Base-by-base conservation (phyloP, 225 moss, liverwort and hornwort species). In the Lunularia cruciata region DNA sequence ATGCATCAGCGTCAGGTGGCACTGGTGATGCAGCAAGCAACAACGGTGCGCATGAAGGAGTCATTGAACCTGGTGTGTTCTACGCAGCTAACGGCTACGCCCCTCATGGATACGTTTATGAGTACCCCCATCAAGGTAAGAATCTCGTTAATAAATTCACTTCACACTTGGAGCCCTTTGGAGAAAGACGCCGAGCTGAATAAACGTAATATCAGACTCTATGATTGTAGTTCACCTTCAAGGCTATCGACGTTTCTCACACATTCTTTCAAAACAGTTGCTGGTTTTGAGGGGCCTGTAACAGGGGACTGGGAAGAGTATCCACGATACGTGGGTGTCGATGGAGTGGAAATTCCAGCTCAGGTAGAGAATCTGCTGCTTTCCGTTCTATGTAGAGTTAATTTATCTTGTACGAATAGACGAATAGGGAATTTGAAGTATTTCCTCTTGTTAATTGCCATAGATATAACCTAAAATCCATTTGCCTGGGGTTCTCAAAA, bases 251-350 rank as follows among this genome's bases (percentile, higher is more conserved):
- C 20, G 3, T 23, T 10, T 57, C 42, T 64, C 40, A 62, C 42
- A 4, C 25, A 3, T 23, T 12, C 25, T 28, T 22, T 71, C 28
- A 23, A 39, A 61, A 35, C 46, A 70, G 73, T 77, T 40, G 63
- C 85, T 85, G 90, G 86, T n/a, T 92, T 88, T 67, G 91, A 91
- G 65, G 76, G 83, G 71, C 85, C 83, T 20, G 80, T 85, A 55
- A 65, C 79, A 74, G 90, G 87, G 27, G 93, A 98, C 65, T 98
- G 96, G 96, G 96, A 98, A 57, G 96, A 98, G 4, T 93, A 91
- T 70, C 53, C 87, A 5, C 86, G 89, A 69, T 85, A 75, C 73
- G 80, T 88, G 12, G 81, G 84, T 48, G 88, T 95, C 8, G 91
- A 98, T 57, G 98, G 93, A 67, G 85, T 91, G 46, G 98, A 91